Evolutionary conservation across 2,329 filamentous ascomycete genomes (phyloP).

Genomic region (Claviceps sp.): DNA sequence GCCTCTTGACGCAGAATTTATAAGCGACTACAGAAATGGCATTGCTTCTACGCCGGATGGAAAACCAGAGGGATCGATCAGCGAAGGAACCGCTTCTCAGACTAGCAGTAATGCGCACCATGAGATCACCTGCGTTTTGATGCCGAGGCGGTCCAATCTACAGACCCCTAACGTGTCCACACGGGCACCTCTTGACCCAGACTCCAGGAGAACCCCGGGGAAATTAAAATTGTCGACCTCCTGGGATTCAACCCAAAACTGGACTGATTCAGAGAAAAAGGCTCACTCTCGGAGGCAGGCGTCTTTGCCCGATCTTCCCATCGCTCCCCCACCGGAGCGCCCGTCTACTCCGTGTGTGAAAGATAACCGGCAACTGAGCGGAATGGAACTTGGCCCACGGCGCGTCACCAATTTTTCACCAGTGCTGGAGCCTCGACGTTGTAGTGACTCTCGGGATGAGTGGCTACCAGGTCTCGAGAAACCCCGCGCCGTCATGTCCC

Average conservation of each 20-base stretch:
- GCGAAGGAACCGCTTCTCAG: neutral
- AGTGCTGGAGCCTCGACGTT: no score
- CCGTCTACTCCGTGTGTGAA: no score
- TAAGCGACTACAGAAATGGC: constrained; percentile 8
- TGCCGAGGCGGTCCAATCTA: constrained; percentile 33
- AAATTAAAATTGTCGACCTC: neutral
- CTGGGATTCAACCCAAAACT: neutral
- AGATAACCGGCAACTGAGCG: no score
- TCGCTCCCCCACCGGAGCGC: no score
- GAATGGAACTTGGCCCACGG: no score
- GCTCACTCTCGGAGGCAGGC: neutral
- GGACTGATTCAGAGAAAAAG: constrained; percentile 26
- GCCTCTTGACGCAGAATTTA: neutral
- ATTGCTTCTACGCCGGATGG: neutral
- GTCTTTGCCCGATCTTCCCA: no score
- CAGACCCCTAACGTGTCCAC: constrained; percentile 38
- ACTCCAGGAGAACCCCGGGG: neutral
- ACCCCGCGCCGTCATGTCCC: no score
- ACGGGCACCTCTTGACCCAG: constrained; percentile 5
- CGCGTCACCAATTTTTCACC: no score
- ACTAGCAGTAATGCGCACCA: neutral
- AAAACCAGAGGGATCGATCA: neutral
- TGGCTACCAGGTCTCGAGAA: no score
- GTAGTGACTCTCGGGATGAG: no score
- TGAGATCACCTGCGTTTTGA: constrained; percentile 27